Base-by-base conservation (phyloP, 805 yeast genomes). In the Zygotorulaspora chibaensis region DNA sequence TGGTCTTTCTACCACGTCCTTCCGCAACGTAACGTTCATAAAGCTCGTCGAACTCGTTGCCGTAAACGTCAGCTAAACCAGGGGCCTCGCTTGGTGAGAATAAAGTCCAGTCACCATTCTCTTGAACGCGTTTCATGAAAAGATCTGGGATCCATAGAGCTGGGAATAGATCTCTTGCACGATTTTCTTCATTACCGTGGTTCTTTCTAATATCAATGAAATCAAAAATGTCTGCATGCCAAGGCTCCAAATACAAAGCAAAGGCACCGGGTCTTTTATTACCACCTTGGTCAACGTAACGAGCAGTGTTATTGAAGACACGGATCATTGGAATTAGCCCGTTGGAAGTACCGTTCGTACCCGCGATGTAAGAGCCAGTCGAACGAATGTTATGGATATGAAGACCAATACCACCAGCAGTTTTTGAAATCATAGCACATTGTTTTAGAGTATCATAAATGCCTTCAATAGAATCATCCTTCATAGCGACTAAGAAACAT, bases 281-380 rank as follows among this genome's bases (percentile, higher is more conserved):
- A 45, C 98, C 98, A 52, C 99, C 99, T 74, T 91, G 99, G 60
- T 91, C 98, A 35, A 91, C 98, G 61, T 90, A 91, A 57, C 96
- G 79, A 15, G 99, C 98, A 20, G 98, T 89, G 69, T 88, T 85
- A 72, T 91, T 91, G 72, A 83, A 91, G 8, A 91, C 98, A 56
- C 96, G 80, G 23, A 91, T 72, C 97, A 91, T 89, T n/a, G 99
- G 99, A 35, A 90, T 83, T 40, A 91, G 70, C 31, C 99, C 99
- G 57, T 83, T 87, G 2, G 97, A 88, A 9, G 86, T 80, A 43
- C 98, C 99, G 63, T 87, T 87, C 7, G 97, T 83, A 46, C 96
- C 95, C 20, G 95, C 84, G 55, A 91, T 89, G 64, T 83, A 82
- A 1, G 96, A 77, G 8, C 97, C 98, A 13, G 83, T 75, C 6